Base-by-base conservation (phyloP, 1,284 basidiomycete genomes). In the Gymnopus androsaceus region DNA sequence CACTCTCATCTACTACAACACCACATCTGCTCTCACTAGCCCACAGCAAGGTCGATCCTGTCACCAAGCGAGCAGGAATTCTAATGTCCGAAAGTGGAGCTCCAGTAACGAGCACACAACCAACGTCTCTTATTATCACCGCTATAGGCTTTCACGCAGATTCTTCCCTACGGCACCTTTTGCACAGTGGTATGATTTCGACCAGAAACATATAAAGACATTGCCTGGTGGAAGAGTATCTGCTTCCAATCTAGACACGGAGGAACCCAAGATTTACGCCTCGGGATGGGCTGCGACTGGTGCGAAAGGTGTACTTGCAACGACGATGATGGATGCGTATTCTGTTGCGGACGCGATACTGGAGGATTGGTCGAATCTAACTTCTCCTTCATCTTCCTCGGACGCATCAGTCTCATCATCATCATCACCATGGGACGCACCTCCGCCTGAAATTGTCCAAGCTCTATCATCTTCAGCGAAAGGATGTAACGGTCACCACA, bases 291-390 rank as follows among this genome's bases (percentile, higher is more conserved):
- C 94, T 0, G 90, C 94, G 0, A 85, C 85, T 11, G 97, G 96
- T 21, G 95, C 96, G 0, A 87, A 86, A 44, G 96, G 97, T 4
- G 95, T 99, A 12, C 83, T 99, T 45, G 95, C 94, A 0, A 82
- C 88, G 15, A 98, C 97, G 23, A 95, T 99, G 94, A 85, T 94
- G 71, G 85, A 98, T 69, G 93, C 96, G 15, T 95, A 95, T 67
- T 76, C 78, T 2, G 86, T 91, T 1, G 88, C 90, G 0, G 87
- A 92, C 48, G 76, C 79, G 1, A 82, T 96, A 45, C 62, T 92
- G 1, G 66, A 71, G 2, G 93, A 94, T 61, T 75, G 75, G 28
- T 23, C 47, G 1, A 36, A 46, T 3, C 31, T 65, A 50, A 58
- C 66, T 11, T 19, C 54, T 4, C 41, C 38, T 6, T 28, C 47